These are phyloP conservation scores for Selaginella tamariscina DNA, from an alignment of 75 land plant genomes.

Conservation along the genomic window DNA sequence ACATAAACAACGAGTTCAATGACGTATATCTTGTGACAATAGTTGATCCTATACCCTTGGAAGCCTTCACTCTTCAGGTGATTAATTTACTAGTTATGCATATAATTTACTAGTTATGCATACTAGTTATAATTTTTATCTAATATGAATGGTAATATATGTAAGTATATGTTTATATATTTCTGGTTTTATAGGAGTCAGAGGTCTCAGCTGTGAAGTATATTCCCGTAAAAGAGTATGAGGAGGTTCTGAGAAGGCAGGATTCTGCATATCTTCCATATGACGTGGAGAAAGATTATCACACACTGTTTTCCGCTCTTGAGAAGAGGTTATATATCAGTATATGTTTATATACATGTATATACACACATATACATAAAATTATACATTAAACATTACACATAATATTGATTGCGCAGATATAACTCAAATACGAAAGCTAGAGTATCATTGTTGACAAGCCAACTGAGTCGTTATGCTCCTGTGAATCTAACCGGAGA, in stretches of 20 bases:
- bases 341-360: not conserved
- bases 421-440: slow-evolving; percentile 38
- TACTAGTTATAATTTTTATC: too few species aligned
- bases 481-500: slow-evolving; percentile 46
- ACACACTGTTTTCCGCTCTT: slow-evolving; percentile 40
- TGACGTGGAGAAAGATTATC: slow-evolving; percentile 37
- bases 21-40: slow-evolving; percentile 88
- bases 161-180: too few species aligned
- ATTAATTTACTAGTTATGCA: not conserved
- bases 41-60: slow-evolving; percentile 63
- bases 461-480: slow-evolving; percentile 52
- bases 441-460: slow-evolving; percentile 39
- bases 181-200: slow-evolving; percentile 33
- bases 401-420: too few species aligned
- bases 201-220: slow-evolving; percentile 81
- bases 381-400: too few species aligned
- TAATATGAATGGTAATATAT: too few species aligned
- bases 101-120: too few species aligned
- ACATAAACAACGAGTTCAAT: slow-evolving; percentile 70
- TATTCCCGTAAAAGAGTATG: slow-evolving; percentile 45
- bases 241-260: slow-evolving; percentile 32
- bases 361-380: not conserved
- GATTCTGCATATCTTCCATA: slow-evolving; percentile 50
- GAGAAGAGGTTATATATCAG: slow-evolving; percentile 29
- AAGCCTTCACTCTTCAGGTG: slow-evolving; percentile 90